phyloP scores from a whole-genome alignment of 805 yeast species.

The Teunomyces barrocoloradensis region DNA sequence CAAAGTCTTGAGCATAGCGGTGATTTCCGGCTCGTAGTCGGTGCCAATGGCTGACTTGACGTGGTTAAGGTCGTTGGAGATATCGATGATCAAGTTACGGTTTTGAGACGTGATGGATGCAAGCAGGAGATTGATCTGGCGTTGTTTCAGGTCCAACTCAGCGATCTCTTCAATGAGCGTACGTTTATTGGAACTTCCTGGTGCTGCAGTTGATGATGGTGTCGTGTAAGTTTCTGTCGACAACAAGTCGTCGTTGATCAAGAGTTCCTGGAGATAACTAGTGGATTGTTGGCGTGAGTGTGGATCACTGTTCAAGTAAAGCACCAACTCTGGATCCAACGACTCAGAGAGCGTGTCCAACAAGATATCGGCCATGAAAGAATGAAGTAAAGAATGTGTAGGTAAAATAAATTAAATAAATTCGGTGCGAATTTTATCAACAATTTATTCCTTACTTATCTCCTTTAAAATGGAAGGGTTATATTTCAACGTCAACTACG shows the following conservation, averaged over 20 bases:
- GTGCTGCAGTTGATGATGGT: constrained; percentile 20
- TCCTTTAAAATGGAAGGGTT: constrained; percentile 76
- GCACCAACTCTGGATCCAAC: constrained; percentile 22
- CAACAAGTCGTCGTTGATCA: constrained; percentile 48
- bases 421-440: no score
- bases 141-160: constrained; percentile 59
- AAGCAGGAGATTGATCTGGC: constrained; percentile 46
- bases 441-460: neutral
- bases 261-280: constrained; percentile 35
- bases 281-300: constrained; percentile 21
- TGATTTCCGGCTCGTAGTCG: constrained; percentile 16
- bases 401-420: no score
- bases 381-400: no score
- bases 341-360: constrained; percentile 29
- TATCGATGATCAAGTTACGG: constrained; percentile 47
- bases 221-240: constrained; percentile 44
- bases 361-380: constrained; percentile 31
- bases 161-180: constrained; percentile 70
- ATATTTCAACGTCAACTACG: constrained; percentile 84
- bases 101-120: constrained; percentile 37
- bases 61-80: constrained; percentile 30
- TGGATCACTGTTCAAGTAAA: constrained; percentile 18
- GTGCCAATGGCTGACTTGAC: constrained; percentile 21
- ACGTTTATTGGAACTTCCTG: constrained; percentile 14
- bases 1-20: constrained; percentile 12